Base-by-base conservation (phyloP, 768 basidiomycete species). In the Fistulinella prunicolor region DNA sequence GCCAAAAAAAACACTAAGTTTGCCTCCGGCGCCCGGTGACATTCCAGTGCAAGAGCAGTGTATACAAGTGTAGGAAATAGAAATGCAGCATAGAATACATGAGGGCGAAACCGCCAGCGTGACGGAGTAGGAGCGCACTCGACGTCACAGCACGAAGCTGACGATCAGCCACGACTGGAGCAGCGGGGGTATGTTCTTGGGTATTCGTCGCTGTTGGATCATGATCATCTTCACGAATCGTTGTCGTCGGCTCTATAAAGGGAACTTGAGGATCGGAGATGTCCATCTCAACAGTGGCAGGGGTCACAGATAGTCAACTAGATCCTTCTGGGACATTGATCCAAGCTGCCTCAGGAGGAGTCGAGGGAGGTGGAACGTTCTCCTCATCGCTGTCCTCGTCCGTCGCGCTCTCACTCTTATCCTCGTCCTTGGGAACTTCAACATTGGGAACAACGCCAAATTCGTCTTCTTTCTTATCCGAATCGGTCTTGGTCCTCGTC, bases 301-400 rank as follows among this genome's bases (percentile, higher is more conserved):
- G 53, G 24, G 45, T 32, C 51, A 50, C 46, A 56, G 58, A 51
- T 59, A 67, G 65, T 67, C 65, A 67, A 51, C 64, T 69, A 9
- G 64, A 66, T 42, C 52, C 53, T 40, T 55, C 44, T 7, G 49
- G 35, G 23, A 68, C 64, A 30, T 2, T 47, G 53, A 64, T 62
- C 68, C 70, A 61, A 44, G 56, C 22, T 36, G 57, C 49, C 51
- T 63, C 64, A 6, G 66, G 55, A 55, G 65, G 58, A 9, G 59
- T 59, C 12, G 59, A 64, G 9, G 64, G 59, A 38, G 67, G 66
- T 26, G 64, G 68, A 14, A 70, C 57, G 38, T 73, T 72, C 59
- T 75, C 74, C 46, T 64, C 67, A 24, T 75, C 73, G 39, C 71
- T 75, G 34, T 74, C 72, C 23, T 70, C 69, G 45, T 70, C 71